Evolutionary conservation across 768 basidiomycete species (phyloP), one percentile per base, ranked within the genome.

Genomic region (Trametes cingulata): DNA sequence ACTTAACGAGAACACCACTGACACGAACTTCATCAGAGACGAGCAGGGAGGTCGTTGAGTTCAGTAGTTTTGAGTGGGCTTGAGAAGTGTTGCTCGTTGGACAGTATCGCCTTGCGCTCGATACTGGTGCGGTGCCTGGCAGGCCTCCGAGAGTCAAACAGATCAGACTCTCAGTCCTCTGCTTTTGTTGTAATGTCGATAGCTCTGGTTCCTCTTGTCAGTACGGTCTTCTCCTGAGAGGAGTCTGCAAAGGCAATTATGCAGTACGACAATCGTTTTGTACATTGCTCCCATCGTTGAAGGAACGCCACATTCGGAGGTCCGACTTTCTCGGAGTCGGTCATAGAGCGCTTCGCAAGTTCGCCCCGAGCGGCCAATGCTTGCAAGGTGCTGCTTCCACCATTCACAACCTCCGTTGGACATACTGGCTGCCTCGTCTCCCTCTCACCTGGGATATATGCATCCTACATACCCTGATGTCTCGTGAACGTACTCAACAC

Each of bases 401-500:
- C 20, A 12, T 14, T 48, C 37, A 33, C 29, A 10, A 33, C 29
- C 29, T 33, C 29, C 29, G 29, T 10, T 33, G 6, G 29, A n/a
- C n/a, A n/a, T n/a, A n/a, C n/a, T n/a, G 29, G 29, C 29, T 33
- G 29, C 10, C 6, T 33, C 4, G 29, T 5, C 10, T 12, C 46
- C 36, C 5, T 36, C 19, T 35, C 12, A 29, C 20, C 6, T 13
- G 20, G 15, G 27, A n/a, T 39, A 36, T 22, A 61, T 61, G 60
- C 39, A 29, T 6, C 6, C 10, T 12, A 17, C 22, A 20, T 19
- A 29, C 10, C 29, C 33, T 33, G 13, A 63, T 67, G 66, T 54
- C 66, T 49, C 49, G 58, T 48, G 61, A 64, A 64, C 60, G 58
- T 35, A 25, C 25, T 14, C 48, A 46, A 13, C 45, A 61, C 25